These are phyloP conservation scores for Xylaria venustula DNA, from an alignment of 495 filamentous ascomycete genomes.

Conservation along the genomic window DNA sequence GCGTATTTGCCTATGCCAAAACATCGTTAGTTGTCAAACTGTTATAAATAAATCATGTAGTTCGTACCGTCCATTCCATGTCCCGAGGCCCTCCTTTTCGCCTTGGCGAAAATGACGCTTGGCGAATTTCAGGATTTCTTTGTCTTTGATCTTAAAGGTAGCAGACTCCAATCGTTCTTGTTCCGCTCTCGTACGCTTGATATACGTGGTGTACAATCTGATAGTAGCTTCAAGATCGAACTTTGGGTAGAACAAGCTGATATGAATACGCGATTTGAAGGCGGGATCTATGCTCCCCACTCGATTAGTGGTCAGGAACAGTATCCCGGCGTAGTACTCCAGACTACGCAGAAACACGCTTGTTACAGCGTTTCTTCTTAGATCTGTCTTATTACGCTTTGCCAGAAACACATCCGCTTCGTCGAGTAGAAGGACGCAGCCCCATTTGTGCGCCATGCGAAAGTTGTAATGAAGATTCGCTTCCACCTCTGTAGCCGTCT, in stretches of 20 bases:
- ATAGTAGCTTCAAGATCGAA: conserved; percentile 31
- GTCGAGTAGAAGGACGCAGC: conserved; percentile 53
- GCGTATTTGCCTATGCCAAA: conserved; percentile 17
- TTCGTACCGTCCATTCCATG: conserved; percentile 29
- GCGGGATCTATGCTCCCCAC: conserved; percentile 50
- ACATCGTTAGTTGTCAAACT: background rate
- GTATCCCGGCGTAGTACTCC: conserved; percentile 55
- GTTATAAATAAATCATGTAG: background rate
- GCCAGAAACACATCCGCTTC: conserved; percentile 59
- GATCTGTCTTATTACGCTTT: conserved; percentile 37
- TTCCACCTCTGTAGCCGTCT: conserved; percentile 33
- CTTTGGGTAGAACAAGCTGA: conserved; percentile 46
- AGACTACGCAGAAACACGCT: conserved; percentile 28
- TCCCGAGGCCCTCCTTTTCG: conserved; percentile 13
- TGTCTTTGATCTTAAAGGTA: conserved; percentile 19
- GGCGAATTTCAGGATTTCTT: conserved; percentile 14
- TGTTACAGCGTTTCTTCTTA: conserved; percentile 51
- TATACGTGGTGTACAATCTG: conserved; percentile 34
- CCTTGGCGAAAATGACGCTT: conserved; percentile 10
- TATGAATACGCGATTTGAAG: conserved; percentile 47
- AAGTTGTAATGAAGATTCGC: conserved; percentile 41
- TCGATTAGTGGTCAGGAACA: conserved; percentile 55
- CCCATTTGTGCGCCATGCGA: conserved; percentile 43
- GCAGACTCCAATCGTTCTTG: conserved; percentile 1
- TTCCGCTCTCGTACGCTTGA: conserved; percentile 24